A percentile compares a stretch with the other conserved stretches of the same genome.
These are phyloP conservation scores for Panicum hallii DNA, from an alignment of 202 grass and related monocot genomes.

Conservation along the genomic window DNA sequence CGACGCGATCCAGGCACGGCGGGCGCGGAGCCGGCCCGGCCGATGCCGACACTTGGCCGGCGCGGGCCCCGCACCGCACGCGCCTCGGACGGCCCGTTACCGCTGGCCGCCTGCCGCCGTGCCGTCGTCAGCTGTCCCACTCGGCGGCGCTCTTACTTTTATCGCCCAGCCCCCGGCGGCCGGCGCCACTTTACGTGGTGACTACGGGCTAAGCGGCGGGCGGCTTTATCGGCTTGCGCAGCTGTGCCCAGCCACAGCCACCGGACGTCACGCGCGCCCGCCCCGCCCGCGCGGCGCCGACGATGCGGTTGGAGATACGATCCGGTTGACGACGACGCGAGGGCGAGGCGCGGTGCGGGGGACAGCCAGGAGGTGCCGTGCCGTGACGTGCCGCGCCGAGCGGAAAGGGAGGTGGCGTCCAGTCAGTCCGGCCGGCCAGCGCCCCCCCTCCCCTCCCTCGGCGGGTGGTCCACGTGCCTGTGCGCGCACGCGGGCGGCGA, in stretches of 20 bases:
- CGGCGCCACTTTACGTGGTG: constrained; percentile 57
- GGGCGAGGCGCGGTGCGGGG: background rate
- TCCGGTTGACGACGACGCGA: constrained; percentile 15
- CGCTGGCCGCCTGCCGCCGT: background rate
- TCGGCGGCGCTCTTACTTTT: background rate
- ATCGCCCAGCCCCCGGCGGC: background rate
- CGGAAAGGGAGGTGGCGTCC: background rate
- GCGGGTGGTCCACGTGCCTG: constrained; percentile 41
- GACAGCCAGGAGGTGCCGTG: background rate
- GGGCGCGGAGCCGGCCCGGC: background rate
- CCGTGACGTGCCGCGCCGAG: constrained; percentile 28
- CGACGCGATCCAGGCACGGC: constrained; percentile 11
- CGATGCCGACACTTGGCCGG: constrained; percentile 52
- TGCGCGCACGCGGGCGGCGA: constrained; percentile 56
- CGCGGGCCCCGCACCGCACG: background rate
- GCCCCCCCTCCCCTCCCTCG: background rate
- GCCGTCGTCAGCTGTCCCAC: constrained; percentile 31
- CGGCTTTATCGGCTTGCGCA: constrained; percentile 36
- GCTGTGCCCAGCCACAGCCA: background rate
- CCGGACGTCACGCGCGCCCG: constrained; percentile 27
- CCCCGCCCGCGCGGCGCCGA: constrained; percentile 28
- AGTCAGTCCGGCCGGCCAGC: background rate
- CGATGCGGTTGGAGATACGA: constrained; percentile 43
- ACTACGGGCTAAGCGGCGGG: constrained; percentile 40
- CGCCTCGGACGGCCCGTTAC: background rate